Conservation (phyloP, 2,329 filamentous ascomycete genomes). For the Onygena corvina region DNA sequence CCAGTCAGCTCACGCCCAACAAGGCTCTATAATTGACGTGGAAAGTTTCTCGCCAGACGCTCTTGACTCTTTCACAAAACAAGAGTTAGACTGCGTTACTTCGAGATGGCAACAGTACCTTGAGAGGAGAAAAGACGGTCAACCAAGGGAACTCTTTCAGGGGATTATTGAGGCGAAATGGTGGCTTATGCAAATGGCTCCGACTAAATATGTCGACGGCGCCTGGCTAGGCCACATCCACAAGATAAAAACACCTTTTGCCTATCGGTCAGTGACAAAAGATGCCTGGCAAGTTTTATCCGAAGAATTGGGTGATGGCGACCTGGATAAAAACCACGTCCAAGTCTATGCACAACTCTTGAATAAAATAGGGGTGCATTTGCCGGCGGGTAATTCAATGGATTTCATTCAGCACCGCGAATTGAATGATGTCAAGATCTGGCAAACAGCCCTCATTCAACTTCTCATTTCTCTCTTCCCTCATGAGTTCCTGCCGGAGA, state of each 20-base stretch:
- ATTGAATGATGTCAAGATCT: constrained; percentile 23
- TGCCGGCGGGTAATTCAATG: constrained; percentile 25
- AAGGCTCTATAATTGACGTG: not conserved
- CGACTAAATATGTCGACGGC: constrained; percentile 39
- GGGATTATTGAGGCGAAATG: constrained; percentile 28
- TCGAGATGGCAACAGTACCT: constrained; percentile 28
- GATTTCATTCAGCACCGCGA: constrained; percentile 21
- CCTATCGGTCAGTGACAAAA: constrained; percentile 30
- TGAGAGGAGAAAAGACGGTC: constrained; percentile 24
- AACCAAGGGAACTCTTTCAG: constrained; percentile 27
- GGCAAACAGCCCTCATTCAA: constrained; percentile 38
- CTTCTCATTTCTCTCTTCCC: constrained; percentile 39
- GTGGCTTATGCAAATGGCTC: constrained; percentile 33
- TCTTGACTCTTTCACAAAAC: constrained; percentile 24
- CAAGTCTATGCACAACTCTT: constrained; percentile 27
- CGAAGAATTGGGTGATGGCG: constrained; percentile 42
- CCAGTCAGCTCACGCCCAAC: constrained; percentile 18
- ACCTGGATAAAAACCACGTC: constrained; percentile 38
- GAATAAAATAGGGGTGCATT: constrained; percentile 20
- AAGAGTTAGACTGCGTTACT: constrained; percentile 23
- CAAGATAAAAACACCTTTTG: constrained; percentile 35
- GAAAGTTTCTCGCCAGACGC: constrained; percentile 11
- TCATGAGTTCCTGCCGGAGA: constrained; percentile 40
- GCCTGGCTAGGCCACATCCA: constrained; percentile 40
- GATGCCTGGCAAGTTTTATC: constrained; percentile 40